Conservation (phyloP, 768 basidiomycete species). For the Kondoa subrosea region DNA sequence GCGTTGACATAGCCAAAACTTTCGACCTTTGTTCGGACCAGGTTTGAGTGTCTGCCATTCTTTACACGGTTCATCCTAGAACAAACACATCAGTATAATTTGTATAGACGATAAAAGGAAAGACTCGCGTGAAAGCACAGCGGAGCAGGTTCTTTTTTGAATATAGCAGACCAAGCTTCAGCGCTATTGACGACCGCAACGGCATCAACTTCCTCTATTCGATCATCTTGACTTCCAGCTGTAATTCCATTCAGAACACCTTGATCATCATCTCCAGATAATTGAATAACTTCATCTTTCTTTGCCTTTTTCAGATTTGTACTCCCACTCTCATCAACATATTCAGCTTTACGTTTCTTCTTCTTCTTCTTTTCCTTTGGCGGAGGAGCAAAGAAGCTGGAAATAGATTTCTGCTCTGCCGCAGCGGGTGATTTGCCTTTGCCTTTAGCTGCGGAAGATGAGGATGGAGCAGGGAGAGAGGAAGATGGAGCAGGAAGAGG, state of each 20-base stretch:
- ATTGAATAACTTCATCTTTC: background rate
- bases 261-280: background rate
- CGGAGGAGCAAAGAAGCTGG: background rate
- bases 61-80: background rate
- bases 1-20: background rate
- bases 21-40: background rate
- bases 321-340: background rate
- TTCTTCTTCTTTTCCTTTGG: background rate
- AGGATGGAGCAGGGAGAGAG: background rate
- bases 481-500: conserved; percentile 27
- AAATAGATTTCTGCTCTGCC: background rate
- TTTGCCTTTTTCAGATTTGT: background rate
- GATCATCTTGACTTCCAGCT: background rate
- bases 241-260: background rate
- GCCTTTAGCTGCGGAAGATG: background rate
- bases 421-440: background rate
- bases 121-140: background rate
- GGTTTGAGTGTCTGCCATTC: background rate
- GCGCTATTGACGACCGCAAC: background rate
- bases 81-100: no score
- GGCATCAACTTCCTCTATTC: background rate
- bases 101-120: no score
- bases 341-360: background rate
- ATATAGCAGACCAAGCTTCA: background rate
- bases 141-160: background rate